Base-by-base conservation (phyloP, 805 yeast species). In the Candida stauntonica region DNA sequence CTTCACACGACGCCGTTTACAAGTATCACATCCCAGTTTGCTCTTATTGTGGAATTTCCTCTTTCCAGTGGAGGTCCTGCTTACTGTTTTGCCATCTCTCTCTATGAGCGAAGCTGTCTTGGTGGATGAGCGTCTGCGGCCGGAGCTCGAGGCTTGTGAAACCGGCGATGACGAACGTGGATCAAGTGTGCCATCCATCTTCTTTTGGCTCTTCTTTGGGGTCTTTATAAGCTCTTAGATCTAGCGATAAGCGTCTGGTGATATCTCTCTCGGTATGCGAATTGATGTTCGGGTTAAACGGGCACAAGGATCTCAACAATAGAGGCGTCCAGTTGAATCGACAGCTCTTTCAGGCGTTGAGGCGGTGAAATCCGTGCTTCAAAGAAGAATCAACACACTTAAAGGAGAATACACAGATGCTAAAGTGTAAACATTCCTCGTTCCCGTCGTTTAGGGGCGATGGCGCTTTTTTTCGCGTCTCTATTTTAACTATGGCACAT, bases 1-100 rank as follows among this genome's bases (percentile, higher is more conserved):
- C 58, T 89, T 89, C 29, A 91, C 96, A 36, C 97, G 68, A 51
- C 98, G 73, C 47, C 77, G 73, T 56, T 89, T 89, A 63, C 98
- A 89, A 3, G 94, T 85, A 28, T 79, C 74, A 63, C 98, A 89
- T 0, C 98, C 98, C 40, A 77, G 75, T 41, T 95, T 75, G 26
- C 95, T 84, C 61, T 91, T 91, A 43, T 80, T 84, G 58, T 91
- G 98, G 54, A 82, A 91, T 54, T 86, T 83, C 31, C 97, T 72
- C 62, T 87, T 89, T 5, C 84, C 86, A 0, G 79, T 75, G 0
- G 83, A 64, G 1, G 65, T 60, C 41, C 54, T 62, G 33, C 64
- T 61, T 7, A 62, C 69, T 29, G 55, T 61, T 43, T 66, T 66
- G 5, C 70, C 69, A 39, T 63, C 66, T 13, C 62, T 55, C 36